A percentile compares a stretch with the other conserved stretches of the same genome.
Conservation (phyloP, 805 yeast species). For the Saturnispora gosingensis region DNA sequence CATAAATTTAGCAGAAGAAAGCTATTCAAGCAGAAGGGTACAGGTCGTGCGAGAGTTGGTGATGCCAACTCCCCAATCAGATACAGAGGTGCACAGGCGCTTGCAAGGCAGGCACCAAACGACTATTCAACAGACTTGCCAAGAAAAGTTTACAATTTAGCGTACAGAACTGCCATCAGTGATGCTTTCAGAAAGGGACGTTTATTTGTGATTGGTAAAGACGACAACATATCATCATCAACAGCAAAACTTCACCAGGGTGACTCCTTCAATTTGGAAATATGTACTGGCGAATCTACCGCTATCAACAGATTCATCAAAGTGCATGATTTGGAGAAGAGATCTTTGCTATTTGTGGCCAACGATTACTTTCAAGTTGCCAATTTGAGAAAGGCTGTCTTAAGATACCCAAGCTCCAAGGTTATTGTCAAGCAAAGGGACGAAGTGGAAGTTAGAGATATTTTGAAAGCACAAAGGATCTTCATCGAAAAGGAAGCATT, state of each 20-base stretch:
- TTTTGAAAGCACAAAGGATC: constrained; percentile 69
- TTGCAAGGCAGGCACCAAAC: constrained; percentile 84
- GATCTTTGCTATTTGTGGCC: constrained; percentile 60
- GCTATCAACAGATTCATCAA: constrained; percentile 31
- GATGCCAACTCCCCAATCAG: constrained; percentile 92
- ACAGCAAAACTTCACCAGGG: constrained; percentile 13
- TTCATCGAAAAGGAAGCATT: constrained; percentile 67
- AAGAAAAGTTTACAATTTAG: constrained; percentile 58
- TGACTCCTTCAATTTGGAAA: constrained; percentile 24
- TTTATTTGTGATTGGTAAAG: constrained; percentile 59
- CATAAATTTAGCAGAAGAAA: constrained; percentile 80
- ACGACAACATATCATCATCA: constrained; percentile 11
- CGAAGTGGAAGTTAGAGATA: constrained; percentile 72
- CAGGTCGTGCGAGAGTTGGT: constrained; percentile 94
- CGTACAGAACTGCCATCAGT: constrained; percentile 75
- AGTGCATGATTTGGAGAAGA: constrained; percentile 39
- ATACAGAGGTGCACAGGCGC: constrained; percentile 81
- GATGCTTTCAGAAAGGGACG: constrained; percentile 70
- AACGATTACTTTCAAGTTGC: constrained; percentile 33
- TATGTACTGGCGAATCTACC: constrained; percentile 23
- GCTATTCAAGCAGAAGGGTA: constrained; percentile 82
- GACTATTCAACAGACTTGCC: constrained; percentile 79
- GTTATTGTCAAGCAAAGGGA: constrained; percentile 65
- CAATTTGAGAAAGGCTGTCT: constrained; percentile 55
- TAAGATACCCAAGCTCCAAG: constrained; percentile 36